phyloP scores from a whole-genome alignment of 2,329 filamentous ascomycete species.

The Ceratocystis ficicola region DNA sequence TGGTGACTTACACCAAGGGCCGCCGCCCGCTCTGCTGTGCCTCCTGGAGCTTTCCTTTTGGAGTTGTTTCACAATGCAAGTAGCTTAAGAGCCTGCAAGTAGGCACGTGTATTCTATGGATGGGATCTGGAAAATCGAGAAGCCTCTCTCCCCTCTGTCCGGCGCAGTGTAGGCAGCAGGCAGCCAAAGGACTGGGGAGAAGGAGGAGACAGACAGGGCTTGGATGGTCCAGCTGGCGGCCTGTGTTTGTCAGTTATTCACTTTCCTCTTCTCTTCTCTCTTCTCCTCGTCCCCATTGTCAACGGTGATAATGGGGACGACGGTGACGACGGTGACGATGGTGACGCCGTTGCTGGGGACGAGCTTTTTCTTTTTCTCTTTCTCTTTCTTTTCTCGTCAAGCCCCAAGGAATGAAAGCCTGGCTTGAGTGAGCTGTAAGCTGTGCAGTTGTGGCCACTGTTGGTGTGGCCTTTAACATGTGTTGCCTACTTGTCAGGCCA shows the following conservation, averaged over 20 bases:
- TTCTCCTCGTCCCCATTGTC: background rate
- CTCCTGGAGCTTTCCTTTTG: background rate
- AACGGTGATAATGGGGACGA: background rate
- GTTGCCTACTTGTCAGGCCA: no score
- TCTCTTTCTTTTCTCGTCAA: background rate
- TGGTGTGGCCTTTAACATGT: background rate
- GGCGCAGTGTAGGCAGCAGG: background rate
- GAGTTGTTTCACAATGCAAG: background rate
- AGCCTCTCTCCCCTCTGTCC: background rate
- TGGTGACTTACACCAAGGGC: no score
- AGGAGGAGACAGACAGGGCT: background rate
- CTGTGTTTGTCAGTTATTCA: background rate
- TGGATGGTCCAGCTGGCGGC: background rate
- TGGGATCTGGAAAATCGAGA: background rate
- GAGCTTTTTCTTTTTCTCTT: background rate
- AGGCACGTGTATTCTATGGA: background rate
- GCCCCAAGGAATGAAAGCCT: background rate
- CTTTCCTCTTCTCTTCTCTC: background rate
- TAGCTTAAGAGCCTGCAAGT: background rate
- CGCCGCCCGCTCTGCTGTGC: background rate
- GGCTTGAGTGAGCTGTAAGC: background rate
- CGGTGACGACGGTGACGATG: background rate
- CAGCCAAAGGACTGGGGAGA: background rate
- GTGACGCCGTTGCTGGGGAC: constrained; percentile 1
- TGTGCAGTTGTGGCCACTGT: background rate